These are phyloP conservation scores for Leptodermis oblonga DNA, from an alignment of 257 asterid genomes.

Conservation along the genomic window DNA sequence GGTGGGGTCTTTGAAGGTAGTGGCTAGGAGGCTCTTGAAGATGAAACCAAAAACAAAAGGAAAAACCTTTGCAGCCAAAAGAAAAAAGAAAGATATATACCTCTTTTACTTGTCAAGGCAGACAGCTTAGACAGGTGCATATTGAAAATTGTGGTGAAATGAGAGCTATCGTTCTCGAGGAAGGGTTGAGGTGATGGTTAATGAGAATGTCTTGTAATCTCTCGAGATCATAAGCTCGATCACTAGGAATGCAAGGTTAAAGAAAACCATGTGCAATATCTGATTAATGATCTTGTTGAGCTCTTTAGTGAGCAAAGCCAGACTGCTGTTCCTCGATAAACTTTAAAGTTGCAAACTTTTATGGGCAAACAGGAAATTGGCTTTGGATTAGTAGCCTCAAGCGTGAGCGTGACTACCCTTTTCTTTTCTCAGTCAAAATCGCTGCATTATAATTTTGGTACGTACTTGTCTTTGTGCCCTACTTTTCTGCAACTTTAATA, in stretches of 20 bases:
- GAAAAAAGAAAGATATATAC: not conserved
- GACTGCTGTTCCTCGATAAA: not conserved
- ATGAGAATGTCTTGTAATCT: too few relatives aligned
- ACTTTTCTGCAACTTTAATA: conserved; percentile 1
- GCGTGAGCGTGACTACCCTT: not conserved
- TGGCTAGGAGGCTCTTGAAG: conserved; percentile 14
- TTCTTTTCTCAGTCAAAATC: not conserved
- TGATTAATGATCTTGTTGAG: not conserved
- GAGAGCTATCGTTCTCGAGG: conserved; percentile 19
- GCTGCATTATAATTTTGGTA: not conserved
- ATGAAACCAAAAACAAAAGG: not conserved
- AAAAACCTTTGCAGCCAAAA: not conserved
- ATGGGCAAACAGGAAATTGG: not conserved
- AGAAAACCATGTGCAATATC: too few relatives aligned
- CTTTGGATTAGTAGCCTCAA: not conserved
- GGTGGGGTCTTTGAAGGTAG: conserved; percentile 12
- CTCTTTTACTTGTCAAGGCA: conserved; percentile 1
- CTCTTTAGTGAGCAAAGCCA: not conserved
- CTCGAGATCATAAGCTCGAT: too few relatives aligned
- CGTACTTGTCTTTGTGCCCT: not conserved
- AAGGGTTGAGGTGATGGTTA: too few relatives aligned
- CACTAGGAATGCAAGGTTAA: too few relatives aligned
- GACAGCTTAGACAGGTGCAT: conserved; percentile 14
- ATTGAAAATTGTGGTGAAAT: conserved; percentile 18
- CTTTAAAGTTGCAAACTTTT: not conserved